Evolutionary conservation across 139 green algal genomes (phyloP), one percentile per base, ranked within the genome.

Genomic region (Chlorella ohadii): DNA sequence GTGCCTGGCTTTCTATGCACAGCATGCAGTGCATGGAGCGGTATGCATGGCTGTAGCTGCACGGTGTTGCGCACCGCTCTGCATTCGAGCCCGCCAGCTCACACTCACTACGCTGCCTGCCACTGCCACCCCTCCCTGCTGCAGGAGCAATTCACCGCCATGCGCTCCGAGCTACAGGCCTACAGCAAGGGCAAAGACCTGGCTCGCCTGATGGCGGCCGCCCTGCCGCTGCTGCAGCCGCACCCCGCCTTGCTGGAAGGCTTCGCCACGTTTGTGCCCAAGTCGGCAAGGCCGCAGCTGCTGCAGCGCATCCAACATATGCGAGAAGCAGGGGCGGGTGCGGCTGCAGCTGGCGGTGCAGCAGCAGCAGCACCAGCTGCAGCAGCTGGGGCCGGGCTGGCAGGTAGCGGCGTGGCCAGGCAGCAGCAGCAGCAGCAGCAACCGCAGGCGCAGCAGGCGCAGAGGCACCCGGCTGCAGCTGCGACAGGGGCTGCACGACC

Each of bases 201-300:
- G 0, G 22, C 65, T 2, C 67, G 66, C 15, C 89, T 95, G 59
- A 64, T 94, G 28, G 89, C 92, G 9, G 85, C 75, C 0, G 85
- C 91, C 34, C 72, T 94, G 65, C 88, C 70, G 33, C 38, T 92
- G 71, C 89, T 96, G 79, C 67, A 83, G 17, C 67, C 65, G 2
- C 82, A 92, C 34, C 65, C 31, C 1, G 44, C 71, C 38, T 88
- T 95, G 81, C 88, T 95, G 23, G 36, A 44, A 5, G 86, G 83
- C 39, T 92, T 96, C 51, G 70, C 65, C 3, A 55, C 72, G 20
- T 95, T 94, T 83, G 74, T 96, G 59, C 88, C 87, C 25, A 81
- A 68, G 27, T 56, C 72, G 2, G 71, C 91, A 33, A 85, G 89
- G n/a, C 76, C 76, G 1, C 12, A 15, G 4, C 16, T 72, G 76